These are phyloP conservation scores for Dactylella cylindrospora DNA, from an alignment of 2,329 filamentous ascomycete species.

Conservation along the genomic window DNA sequence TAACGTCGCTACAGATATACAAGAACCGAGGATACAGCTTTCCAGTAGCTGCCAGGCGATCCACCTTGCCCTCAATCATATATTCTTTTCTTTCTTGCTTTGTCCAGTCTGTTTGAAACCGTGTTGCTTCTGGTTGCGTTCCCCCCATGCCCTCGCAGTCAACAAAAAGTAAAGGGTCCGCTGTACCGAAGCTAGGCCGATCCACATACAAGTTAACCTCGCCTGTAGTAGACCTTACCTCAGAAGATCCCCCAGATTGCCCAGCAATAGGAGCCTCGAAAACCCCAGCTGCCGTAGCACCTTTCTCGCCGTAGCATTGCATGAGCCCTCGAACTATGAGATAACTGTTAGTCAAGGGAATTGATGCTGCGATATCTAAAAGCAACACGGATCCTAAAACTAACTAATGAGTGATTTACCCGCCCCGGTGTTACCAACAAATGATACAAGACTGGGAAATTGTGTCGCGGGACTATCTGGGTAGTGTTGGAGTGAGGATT, in stretches of 20 bases:
- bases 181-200: background rate
- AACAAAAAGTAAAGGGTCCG: conserved; percentile 1
- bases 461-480: conserved; percentile 3
- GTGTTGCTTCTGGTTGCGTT: background rate
- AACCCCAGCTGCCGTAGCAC: background rate
- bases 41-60: background rate
- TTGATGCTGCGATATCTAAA: too few species aligned
- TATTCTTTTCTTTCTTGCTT: background rate
- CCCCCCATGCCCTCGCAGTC: conserved; percentile 19
- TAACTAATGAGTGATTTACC: conserved; percentile 20
- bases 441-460: conserved; percentile 16
- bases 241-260: background rate
- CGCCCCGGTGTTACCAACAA: conserved; percentile 3
- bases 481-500: background rate
- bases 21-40: conserved; percentile 17
- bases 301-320: background rate
- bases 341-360: background rate
- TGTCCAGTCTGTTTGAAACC: conserved; percentile 5
- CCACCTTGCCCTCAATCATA: background rate
- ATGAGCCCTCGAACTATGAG: background rate
- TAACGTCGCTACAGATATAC: conserved; percentile 24
- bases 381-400: background rate
- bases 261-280: background rate
- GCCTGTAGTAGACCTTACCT: background rate
- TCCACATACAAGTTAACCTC: conserved; percentile 21